Conservation (phyloP, 768 basidiomycete genomes). For the Kwoniella newhampshirensis region DNA sequence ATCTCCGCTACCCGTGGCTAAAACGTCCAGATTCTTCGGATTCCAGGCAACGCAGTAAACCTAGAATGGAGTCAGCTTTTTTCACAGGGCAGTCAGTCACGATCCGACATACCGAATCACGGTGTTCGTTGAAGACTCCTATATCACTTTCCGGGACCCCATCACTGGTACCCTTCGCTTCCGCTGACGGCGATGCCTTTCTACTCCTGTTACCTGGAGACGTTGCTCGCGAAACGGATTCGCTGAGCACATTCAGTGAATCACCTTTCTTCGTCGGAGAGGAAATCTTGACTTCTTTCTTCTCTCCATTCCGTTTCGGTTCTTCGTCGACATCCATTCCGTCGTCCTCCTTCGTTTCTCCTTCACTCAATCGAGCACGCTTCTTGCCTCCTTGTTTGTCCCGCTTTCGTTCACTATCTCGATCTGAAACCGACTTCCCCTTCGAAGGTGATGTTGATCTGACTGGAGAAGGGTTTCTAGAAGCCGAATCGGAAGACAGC, state of each 20-base stretch:
- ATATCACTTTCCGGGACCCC: slow-evolving; percentile 22
- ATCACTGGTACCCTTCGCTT: slow-evolving; percentile 5
- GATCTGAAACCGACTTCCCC: not conserved
- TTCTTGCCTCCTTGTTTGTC: slow-evolving; percentile 4
- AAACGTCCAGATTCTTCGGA: slow-evolving; percentile 37
- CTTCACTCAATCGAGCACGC: slow-evolving; percentile 1
- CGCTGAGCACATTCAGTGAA: slow-evolving; percentile 3
- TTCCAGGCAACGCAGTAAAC: slow-evolving; percentile 49
- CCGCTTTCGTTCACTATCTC: slow-evolving; percentile 10
- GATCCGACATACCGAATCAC: slow-evolving; percentile 29
- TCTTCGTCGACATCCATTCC: slow-evolving; percentile 20
- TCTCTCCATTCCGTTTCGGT: slow-evolving; percentile 12
- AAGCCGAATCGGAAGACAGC: slow-evolving; percentile 4
- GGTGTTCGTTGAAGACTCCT: slow-evolving; percentile 26
- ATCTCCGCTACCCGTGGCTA: slow-evolving; percentile 42
- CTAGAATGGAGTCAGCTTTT: slow-evolving; percentile 6
- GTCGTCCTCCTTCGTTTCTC: not conserved
- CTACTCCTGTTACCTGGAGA: slow-evolving; percentile 8
- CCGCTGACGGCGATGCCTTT: slow-evolving; percentile 8
- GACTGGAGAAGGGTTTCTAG: slow-evolving; percentile 17
- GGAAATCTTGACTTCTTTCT: slow-evolving; percentile 10
- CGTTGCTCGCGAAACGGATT: slow-evolving; percentile 1
- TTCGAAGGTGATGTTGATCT: slow-evolving; percentile 21
- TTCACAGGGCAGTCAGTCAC: not conserved
- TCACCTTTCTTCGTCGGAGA: slow-evolving; percentile 15